phyloP scores from a whole-genome alignment of 495 filamentous ascomycete species.

The Usnea hakonensis region DNA sequence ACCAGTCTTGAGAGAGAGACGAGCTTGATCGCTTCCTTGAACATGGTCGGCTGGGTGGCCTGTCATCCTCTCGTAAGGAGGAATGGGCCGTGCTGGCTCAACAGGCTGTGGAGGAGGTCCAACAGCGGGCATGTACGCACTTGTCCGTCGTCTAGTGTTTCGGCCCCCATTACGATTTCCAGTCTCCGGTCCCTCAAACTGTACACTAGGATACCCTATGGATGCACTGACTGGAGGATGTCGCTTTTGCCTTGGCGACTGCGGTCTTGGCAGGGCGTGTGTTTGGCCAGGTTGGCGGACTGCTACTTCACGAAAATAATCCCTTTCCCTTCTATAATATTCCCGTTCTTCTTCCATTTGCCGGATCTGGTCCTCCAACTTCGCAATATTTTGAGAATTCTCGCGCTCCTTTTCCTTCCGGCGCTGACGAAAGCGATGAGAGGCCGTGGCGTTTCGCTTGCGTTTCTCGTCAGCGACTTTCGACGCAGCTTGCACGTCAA shows the following conservation, averaged over 20 bases:
- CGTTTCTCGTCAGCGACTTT: slow-evolving; percentile 84
- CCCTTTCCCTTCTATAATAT: slow-evolving; percentile 51
- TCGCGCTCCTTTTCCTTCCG: slow-evolving; percentile 85
- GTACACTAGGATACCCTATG: slow-evolving; percentile 10
- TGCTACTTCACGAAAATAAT: slow-evolving; percentile 59
- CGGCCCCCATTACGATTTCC: slow-evolving; percentile 19
- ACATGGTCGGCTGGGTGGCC: slow-evolving; percentile 9
- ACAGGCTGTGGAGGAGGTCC: slow-evolving; percentile 13
- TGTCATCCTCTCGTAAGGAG: slow-evolving; percentile 16
- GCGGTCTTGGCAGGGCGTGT: slow-evolving; percentile 36
- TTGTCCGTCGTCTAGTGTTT: slow-evolving; percentile 24
- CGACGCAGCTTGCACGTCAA: slow-evolving; percentile 73
- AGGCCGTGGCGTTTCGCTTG: slow-evolving; percentile 88
- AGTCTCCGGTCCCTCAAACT: slow-evolving; percentile 15
- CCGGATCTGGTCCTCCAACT: slow-evolving; percentile 53
- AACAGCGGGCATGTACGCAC: slow-evolving; percentile 19
- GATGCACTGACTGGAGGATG: slow-evolving; percentile 6
- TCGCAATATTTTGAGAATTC: slow-evolving; percentile 47
- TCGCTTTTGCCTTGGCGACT: slow-evolving; percentile 31
- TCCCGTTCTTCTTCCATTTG: slow-evolving; percentile 47
- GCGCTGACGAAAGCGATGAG: slow-evolving; percentile 77
- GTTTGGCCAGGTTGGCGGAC: slow-evolving; percentile 42
- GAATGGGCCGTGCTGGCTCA: slow-evolving; percentile 15
- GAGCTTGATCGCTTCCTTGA: slow-evolving; percentile 7
- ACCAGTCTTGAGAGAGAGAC: slow-evolving; percentile 13